Percentiles rank a stretch among this genome's conserved stretches.
Evolutionary conservation across 2,329 filamentous ascomycete genomes (phyloP).

Genomic region (Dothidotthia symphoricarpi): DNA sequence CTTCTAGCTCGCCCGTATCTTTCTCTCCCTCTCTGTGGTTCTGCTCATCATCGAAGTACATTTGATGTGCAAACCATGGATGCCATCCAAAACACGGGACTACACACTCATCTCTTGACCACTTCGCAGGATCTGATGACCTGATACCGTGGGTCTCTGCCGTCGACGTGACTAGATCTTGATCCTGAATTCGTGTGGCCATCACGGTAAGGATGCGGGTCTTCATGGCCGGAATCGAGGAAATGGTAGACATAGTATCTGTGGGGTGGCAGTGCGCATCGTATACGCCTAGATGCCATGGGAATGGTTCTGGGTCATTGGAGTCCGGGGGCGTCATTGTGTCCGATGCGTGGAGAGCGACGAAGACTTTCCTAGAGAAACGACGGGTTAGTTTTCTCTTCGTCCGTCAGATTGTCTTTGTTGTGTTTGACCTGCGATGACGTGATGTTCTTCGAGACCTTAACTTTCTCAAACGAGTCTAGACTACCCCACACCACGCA

Average conservation of each 20-base stretch:
- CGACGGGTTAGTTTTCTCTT: no score
- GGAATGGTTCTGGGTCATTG: constrained; percentile 43
- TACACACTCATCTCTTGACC: constrained; percentile 45
- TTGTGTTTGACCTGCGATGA: no score
- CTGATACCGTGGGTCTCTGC: constrained; percentile 56
- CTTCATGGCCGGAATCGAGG: constrained; percentile 63
- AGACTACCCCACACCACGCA: no score
- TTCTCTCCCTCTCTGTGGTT: constrained; percentile 3
- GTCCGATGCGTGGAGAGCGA: background rate
- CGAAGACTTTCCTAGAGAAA: no score
- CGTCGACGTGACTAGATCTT: constrained; percentile 65
- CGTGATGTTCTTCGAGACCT: background rate
- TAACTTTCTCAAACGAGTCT: background rate
- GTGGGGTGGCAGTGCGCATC: constrained; percentile 86
- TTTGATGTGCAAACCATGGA: constrained; percentile 79
- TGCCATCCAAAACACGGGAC: constrained; percentile 84
- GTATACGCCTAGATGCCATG: constrained; percentile 69
- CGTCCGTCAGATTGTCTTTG: no score
- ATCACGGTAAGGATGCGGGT: constrained; percentile 68
- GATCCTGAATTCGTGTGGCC: constrained; percentile 74
- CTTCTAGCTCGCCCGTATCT: constrained; percentile 47
- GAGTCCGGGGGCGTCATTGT: background rate
- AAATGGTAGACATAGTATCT: constrained; percentile 66
- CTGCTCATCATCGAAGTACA: constrained; percentile 55
- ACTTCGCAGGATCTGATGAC: constrained; percentile 23